A percentile compares a stretch with the other conserved stretches of the same genome.
These are phyloP conservation scores for Yamadazyma aaseri DNA, from an alignment of 1,139 yeast species.

Conservation along the genomic window DNA sequence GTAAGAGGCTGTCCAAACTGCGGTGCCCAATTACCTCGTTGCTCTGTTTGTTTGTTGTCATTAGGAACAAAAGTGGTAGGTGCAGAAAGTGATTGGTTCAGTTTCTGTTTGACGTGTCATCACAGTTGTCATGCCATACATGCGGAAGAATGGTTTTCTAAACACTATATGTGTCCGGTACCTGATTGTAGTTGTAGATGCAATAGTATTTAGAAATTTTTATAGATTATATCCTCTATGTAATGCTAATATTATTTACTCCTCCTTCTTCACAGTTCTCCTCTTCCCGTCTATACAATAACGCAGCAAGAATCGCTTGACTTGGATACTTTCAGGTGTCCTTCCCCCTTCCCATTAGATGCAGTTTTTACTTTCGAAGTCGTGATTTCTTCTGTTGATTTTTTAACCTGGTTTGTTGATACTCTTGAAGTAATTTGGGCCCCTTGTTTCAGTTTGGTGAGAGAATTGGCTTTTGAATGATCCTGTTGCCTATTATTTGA, in stretches of 20 bases:
- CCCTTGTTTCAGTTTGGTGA: too few species aligned
- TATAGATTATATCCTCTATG: constrained; percentile 6
- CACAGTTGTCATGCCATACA: constrained; percentile 96
- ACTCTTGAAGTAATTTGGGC: too few species aligned
- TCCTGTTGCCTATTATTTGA: not conserved
- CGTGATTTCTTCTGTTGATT: not conserved
- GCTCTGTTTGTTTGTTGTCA: constrained; percentile 83
- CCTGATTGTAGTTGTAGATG: constrained; percentile 90
- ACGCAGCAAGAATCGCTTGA: too few species aligned
- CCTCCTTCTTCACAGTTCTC: too few species aligned
- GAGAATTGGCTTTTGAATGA: not conserved
- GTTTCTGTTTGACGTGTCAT: constrained; percentile 85
- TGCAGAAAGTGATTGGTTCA: constrained; percentile 63
- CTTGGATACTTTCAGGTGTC: not conserved
- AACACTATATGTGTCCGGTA: constrained; percentile 87
- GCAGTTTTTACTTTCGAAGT: not conserved
- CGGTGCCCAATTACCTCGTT: constrained; percentile 85
- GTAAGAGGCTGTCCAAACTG: constrained; percentile 73
- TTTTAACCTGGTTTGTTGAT: too few species aligned
- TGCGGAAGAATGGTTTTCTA: constrained; percentile 93
- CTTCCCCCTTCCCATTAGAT: too few species aligned
- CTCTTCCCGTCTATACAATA: constrained; percentile 1
- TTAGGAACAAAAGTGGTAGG: constrained; percentile 62
- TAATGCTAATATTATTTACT: too few species aligned
- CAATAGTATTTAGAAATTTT: constrained; percentile 41